Evolutionary conservation across 1,284 basidiomycete genomes (phyloP).

Genomic region (Pseudozyma pruni): DNA sequence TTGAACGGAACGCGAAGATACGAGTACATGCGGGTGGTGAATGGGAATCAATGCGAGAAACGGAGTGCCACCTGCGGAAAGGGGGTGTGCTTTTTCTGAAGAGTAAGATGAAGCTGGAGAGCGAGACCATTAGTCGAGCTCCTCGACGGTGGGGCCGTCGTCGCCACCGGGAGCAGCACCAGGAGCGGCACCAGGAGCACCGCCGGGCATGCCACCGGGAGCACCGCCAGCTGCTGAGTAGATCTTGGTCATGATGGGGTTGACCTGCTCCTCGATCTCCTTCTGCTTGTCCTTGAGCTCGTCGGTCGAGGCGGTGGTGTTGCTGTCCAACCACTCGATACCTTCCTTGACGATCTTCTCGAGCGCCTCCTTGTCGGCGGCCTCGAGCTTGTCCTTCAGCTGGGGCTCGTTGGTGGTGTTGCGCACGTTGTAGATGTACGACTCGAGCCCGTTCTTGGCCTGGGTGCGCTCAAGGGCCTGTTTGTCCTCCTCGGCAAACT

Average conservation of each 20-base stretch:
- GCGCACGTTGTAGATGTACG: slow-evolving; percentile 95
- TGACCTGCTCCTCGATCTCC: slow-evolving; percentile 89
- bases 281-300: slow-evolving; percentile 97
- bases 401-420: slow-evolving; percentile 73
- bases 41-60: slow-evolving; percentile 32
- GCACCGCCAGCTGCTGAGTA: slow-evolving; percentile 75
- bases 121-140: slow-evolving; percentile 73
- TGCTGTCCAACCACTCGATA: slow-evolving; percentile 87
- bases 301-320: slow-evolving; percentile 91
- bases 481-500: slow-evolving; percentile 80
- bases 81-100: slow-evolving; percentile 17
- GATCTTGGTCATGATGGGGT: slow-evolving; percentile 93
- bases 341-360: slow-evolving; percentile 84
- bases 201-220: slow-evolving; percentile 73
- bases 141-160: slow-evolving; percentile 87
- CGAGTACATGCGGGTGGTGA: slow-evolving; percentile 42
- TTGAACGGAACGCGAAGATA: slow-evolving; percentile 43
- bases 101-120: slow-evolving; percentile 11
- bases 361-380: slow-evolving; percentile 87
- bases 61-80: slow-evolving; percentile 23
- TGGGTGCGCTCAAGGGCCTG: slow-evolving; percentile 76
- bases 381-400: slow-evolving; percentile 80
- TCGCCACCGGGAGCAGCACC: slow-evolving; percentile 69
- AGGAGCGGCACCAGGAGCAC: slow-evolving; percentile 65
- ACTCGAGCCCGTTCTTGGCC: slow-evolving; percentile 83